Evolutionary conservation across 192 early-diverging fungal genomes (phyloP), one percentile per base, ranked within the genome.

Genomic region (Helicostylum pulchrum): DNA sequence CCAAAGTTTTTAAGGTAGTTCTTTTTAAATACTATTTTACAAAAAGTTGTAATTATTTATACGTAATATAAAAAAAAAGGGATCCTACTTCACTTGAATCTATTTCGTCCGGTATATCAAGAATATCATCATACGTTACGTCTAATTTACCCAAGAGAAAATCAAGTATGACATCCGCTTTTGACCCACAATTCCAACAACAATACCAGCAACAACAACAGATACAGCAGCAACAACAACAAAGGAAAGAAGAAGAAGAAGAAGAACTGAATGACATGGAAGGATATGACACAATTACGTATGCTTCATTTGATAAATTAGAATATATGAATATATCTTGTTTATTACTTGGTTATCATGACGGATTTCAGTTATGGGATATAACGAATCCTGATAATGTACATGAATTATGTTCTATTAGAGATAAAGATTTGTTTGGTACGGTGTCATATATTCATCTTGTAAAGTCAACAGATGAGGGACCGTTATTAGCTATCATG

Each of bases 331-430:
- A 30, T 10, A 1, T 31, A 53, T 23, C 60, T 32, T 86, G 85
- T 66, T 63, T 87, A 23, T 63, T 86, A 21, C 67, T 92, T 53
- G 91, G 89, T 23, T 92, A 92, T 70, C 57, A 68, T 10, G 80
- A 82, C 58, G 92, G 92, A 7, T 88, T 93, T 54, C 92, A 93
- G 59, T 76, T 93, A 14, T 93, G 92, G 92, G 77, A 88, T 50
- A 73, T 91, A 7, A 77, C 82, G 7, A 77, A 86, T 49, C 67
- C 78, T 7, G 86, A 90, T 62, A 81, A 87, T 62, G 77, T 89
- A 19, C 81, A 79, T 30, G 90, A 93, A 72, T 55, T 91, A 8
- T 59, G 69, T 2, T 90, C 88, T 31, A 70, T 90, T 7, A 80
- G 85, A 43, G 66, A 80, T 53, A 32, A 72, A 30, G 70, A 77